phyloP scores from a whole-genome alignment of 2,329 filamentous ascomycete species.

The Pseudogymnoascus sp. region DNA sequence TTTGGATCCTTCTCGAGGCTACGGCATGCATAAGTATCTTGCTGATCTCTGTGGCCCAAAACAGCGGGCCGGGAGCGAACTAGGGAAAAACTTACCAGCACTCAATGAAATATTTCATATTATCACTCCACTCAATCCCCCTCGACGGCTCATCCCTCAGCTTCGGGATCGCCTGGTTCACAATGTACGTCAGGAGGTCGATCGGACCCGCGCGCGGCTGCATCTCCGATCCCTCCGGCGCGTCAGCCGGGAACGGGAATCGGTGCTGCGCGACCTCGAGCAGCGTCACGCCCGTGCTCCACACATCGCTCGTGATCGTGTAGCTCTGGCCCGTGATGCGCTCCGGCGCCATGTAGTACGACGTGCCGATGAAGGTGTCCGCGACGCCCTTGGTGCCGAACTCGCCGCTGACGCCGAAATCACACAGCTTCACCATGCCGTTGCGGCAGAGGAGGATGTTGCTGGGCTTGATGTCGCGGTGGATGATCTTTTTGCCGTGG shows the following conservation, averaged over 20 bases:
- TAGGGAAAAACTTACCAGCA: conserved; percentile 71
- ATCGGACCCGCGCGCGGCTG: conserved; percentile 88
- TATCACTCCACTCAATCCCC: conserved; percentile 89
- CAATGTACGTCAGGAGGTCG: conserved; percentile 94
- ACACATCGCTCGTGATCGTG: conserved; percentile 97
- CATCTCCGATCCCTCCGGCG: conserved; percentile 91
- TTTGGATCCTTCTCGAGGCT: conserved; percentile 91
- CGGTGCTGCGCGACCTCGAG: conserved; percentile 99
- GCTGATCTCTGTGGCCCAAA: conserved; percentile 9
- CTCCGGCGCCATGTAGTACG: conserved; percentile 98
- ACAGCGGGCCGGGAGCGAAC: background rate
- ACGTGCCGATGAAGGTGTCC: conserved; percentile 97
- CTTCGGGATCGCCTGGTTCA: conserved; percentile 88
- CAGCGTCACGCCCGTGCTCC: conserved; percentile 92
- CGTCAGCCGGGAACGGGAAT: conserved; percentile 96
- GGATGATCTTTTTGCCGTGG: conserved; percentile 92
- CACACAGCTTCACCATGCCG: conserved; percentile 93
- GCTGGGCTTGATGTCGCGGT: conserved; percentile 96
- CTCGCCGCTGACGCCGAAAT: conserved; percentile 95
- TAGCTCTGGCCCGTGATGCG: conserved; percentile 96
- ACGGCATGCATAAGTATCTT: background rate
- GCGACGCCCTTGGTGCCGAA: conserved; percentile 98
- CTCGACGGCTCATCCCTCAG: conserved; percentile 90
- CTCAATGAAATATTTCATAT: conserved; percentile 98
- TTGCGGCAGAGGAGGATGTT: conserved; percentile 91